Base-by-base conservation (phyloP, 352 stramenopile species). In the Phytophthora aleatoria region DNA sequence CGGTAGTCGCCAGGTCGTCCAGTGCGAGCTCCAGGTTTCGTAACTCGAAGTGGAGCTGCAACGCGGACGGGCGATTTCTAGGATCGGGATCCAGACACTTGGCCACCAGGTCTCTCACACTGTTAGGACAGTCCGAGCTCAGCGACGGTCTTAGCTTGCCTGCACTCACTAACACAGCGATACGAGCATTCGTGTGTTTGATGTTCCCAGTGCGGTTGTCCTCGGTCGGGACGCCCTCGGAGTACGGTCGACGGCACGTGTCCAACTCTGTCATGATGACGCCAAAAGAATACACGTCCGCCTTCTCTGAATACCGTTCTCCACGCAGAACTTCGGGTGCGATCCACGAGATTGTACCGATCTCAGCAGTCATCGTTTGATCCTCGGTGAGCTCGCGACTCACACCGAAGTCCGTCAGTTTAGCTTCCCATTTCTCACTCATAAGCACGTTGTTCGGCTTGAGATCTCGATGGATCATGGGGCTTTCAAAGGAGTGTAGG, bases 221-320 rank as follows among this genome's bases (percentile, higher is more conserved):
- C 3, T 69, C 65, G 49, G 44, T 73, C 28, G 69, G 61, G 39
- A 73, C 52, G 12, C 58, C 69, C 5, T 77, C 69, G 8, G 65
- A 77, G 24, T 77, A 77, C 41, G 69, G 69, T 30, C 69, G 69
- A 30, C 65, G 61, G 43, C 73, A 80, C 5, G 79, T 86, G 54
- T 89, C 79, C 9, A 89, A 27, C 48, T 89, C 79, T 1, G 73
- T 72, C 38, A 89, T 62, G 27, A 89, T 67, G 12, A 91, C 79
- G 33, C 84, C 85, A 54, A 90, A 90, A 16, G 78, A 87, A 65
- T 91, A 94, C 12, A 94, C 71, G 44, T 94, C 85, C 15, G 83
- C 77, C 55, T 87, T 87, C 59, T 89, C 76, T 2, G 74, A 87
- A 56, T 87, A 93, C 28, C 69, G 57, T 56, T 89, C 69, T 20